A percentile compares a stretch with the other conserved stretches of the same genome.
These are phyloP conservation scores for Capsella bursapastoris DNA, from an alignment of 345 rosid species.

Conservation along the genomic window DNA sequence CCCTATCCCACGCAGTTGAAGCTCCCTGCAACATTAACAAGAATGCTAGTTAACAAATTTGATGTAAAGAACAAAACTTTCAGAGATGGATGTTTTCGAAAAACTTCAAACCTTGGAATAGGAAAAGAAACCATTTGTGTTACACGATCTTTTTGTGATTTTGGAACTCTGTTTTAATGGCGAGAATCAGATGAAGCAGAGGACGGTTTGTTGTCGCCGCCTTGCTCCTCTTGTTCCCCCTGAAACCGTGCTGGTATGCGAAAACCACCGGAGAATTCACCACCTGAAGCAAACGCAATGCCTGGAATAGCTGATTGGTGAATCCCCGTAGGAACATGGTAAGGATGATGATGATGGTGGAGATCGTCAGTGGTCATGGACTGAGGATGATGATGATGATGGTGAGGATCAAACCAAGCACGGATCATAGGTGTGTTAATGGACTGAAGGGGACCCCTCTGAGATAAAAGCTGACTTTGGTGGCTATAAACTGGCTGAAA, in stretches of 20 bases:
- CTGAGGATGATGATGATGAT: slow-evolving; percentile 44
- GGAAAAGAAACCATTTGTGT: background rate
- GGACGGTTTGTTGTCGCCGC: slow-evolving; percentile 19
- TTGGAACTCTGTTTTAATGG: slow-evolving; percentile 18
- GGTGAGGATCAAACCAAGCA: slow-evolving; percentile 78
- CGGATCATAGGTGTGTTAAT: slow-evolving; percentile 75
- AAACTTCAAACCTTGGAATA: slow-evolving; percentile 9
- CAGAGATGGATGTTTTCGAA: too few relatives aligned
- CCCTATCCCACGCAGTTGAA: background rate
- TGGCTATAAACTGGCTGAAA: slow-evolving; percentile 63
- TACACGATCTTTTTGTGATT: background rate
- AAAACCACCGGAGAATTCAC: slow-evolving; percentile 41
- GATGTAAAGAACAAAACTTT: background rate
- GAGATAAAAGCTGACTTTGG: slow-evolving; percentile 71
- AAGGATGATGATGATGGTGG: slow-evolving; percentile 19
- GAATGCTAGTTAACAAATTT: background rate
- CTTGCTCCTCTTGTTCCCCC: slow-evolving; percentile 17
- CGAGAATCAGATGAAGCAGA: slow-evolving; percentile 42
- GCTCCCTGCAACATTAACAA: slow-evolving; percentile 14
- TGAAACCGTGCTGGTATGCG: slow-evolving; percentile 38
- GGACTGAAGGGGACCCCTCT: slow-evolving; percentile 99
- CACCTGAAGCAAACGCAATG: slow-evolving; percentile 50
- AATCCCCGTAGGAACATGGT: slow-evolving; percentile 46
- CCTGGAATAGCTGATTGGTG: slow-evolving; percentile 56
- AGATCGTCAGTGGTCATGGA: slow-evolving; percentile 18